Conservation (phyloP, 2,329 filamentous ascomycete genomes). For the Trichoderma endophyticum region DNA sequence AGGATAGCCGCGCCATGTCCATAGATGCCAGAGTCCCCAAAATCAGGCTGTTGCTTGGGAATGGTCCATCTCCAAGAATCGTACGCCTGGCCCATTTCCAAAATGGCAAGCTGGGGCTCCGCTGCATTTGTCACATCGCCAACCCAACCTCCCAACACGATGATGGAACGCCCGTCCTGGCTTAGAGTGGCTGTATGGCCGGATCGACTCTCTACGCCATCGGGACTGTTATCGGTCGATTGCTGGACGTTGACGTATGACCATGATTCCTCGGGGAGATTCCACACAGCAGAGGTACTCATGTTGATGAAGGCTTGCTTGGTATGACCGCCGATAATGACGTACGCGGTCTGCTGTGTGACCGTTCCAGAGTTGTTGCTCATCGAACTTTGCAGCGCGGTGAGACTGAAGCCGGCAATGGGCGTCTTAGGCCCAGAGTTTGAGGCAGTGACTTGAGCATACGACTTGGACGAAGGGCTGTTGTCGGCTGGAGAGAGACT, state of each 20-base stretch:
- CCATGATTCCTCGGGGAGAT: conserved; percentile 82
- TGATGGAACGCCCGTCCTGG: conserved; percentile 71
- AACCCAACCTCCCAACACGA: conserved; percentile 90
- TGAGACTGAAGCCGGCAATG: conserved; percentile 85
- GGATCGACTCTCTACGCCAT: conserved; percentile 71
- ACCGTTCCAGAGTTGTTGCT: conserved; percentile 63
- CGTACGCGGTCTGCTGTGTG: conserved; percentile 72
- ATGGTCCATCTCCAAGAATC: conserved; percentile 71
- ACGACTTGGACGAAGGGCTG: conserved; percentile 23
- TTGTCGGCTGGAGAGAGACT: conserved; percentile 51
- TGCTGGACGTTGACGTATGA: conserved; percentile 68
- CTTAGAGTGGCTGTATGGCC: conserved; percentile 84
- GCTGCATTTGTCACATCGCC: conserved; percentile 74
- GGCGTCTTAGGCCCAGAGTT: conserved; percentile 64
- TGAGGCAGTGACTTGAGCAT: conserved; percentile 39
- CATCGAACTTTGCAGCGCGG: conserved; percentile 66
- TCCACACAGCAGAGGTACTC: conserved; percentile 85
- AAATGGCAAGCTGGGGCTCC: conserved; percentile 73
- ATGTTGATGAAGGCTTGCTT: conserved; percentile 85
- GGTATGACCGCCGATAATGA: conserved; percentile 84
- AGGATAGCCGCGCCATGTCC: conserved; percentile 62
- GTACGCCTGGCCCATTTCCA: conserved; percentile 73
- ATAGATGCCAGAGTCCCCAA: conserved; percentile 50
- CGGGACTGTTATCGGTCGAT: conserved; percentile 35
- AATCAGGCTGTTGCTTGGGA: conserved; percentile 48